Evolutionary conservation across 2,329 filamentous ascomycete species (phyloP), one percentile per base, ranked within the genome.

Genomic region (Penicillium crustosum): DNA sequence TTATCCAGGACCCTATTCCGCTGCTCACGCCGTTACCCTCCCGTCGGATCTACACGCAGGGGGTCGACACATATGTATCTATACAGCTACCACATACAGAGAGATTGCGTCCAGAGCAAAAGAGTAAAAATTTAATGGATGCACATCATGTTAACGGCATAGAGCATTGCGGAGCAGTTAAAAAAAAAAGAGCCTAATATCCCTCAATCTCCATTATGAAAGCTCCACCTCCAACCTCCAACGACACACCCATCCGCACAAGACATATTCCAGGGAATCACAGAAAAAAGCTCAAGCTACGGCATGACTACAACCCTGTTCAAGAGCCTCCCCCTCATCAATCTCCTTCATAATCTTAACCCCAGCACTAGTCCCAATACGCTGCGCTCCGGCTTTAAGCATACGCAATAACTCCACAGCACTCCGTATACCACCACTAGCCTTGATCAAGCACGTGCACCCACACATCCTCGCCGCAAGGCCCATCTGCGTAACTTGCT

Each of bases 321-420:
- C 63, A 23, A 62, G 38, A 38, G 55, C 42, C 45, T 58, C 62
- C 15, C 61, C 63, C 6, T 70, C 66, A 25, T 61, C 61, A 38
- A 74, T 45, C 44, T 75, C 80, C 65, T 81, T 75, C 72, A 84
- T 77, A 61, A 86, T 86, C 69, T 74, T 78, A 55, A 86, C 75
- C 4, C 83, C 83, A 50, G 73, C 77, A 69, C 82, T 85, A 6
- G 82, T 81, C 8, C 84, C 84, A 60, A 87, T 75, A 39, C 84
- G 75, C 41, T 76, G 78, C 1, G 84, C 84, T 1, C 84, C 84
- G 2, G 81, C 80, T 64, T 81, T 78, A 27, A 86, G 65, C 82
- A 86, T 85, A 62, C 72, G 74, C 45, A 80, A 64, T 57, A 80
- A 81, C 59, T 83, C 81, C 48, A 77, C 77, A 21, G 81, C 67